Evolutionary conservation across 768 basidiomycete genomes (phyloP).

Genomic region (Gloeopeniophorella convolvens): DNA sequence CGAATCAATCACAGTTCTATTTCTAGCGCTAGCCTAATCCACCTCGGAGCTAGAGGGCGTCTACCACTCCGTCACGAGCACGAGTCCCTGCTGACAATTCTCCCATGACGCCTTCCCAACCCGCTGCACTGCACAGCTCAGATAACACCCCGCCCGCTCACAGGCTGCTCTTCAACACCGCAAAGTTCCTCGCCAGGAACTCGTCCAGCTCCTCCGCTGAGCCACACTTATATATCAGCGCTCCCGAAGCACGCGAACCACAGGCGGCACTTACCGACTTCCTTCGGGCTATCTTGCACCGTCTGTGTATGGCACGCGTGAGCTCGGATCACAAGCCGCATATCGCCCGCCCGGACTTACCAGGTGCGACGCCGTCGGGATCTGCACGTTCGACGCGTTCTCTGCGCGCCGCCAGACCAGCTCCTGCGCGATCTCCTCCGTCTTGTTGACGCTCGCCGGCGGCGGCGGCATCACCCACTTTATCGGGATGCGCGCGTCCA

Average conservation of each 20-base stretch:
- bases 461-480: constrained; percentile 51
- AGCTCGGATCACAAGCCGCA: neutral
- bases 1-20: too few relatives aligned
- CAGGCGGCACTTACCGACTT: constrained; percentile 17
- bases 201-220: constrained; percentile 17
- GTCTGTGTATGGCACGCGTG: neutral
- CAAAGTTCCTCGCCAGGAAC: constrained; percentile 3
- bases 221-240: neutral
- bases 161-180: neutral
- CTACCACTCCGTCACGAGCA: too few relatives aligned
- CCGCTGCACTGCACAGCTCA: neutral
- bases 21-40: too few relatives aligned
- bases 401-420: constrained; percentile 30
- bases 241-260: neutral
- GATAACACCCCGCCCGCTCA: neutral
- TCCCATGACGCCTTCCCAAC: too few relatives aligned
- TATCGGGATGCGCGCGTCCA: constrained; percentile 47
- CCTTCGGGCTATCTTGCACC: constrained; percentile 16
- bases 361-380: constrained; percentile 30
- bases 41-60: too few relatives aligned
- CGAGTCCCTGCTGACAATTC: too few relatives aligned
- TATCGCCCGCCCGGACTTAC: constrained; percentile 10
- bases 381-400: constrained; percentile 30
- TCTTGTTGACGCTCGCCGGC: constrained; percentile 20
- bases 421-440: constrained; percentile 13